phyloP scores from a whole-genome alignment of 805 yeast genomes.

The Wickerhamomyces xylosicus region DNA sequence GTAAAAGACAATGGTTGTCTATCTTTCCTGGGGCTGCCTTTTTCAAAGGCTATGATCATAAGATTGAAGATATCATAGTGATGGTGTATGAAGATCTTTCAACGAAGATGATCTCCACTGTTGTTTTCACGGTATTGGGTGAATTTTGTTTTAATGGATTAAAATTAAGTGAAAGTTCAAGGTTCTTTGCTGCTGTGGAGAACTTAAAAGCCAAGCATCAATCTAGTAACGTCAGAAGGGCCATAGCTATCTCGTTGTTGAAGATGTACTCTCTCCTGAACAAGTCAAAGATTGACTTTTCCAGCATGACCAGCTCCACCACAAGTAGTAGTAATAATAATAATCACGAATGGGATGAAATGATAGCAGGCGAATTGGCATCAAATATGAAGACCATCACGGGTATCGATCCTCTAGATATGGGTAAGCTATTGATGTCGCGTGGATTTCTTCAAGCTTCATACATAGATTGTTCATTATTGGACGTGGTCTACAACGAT shows the following conservation, averaged over 20 bases:
- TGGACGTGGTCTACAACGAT: slow-evolving; percentile 70
- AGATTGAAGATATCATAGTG: slow-evolving; percentile 33
- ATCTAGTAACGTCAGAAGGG: slow-evolving; percentile 53
- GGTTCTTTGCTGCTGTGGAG: slow-evolving; percentile 71
- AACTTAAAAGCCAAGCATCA: slow-evolving; percentile 43
- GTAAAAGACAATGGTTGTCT: slow-evolving; percentile 27
- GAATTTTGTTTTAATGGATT: slow-evolving; percentile 46
- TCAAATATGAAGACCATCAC: slow-evolving; percentile 48
- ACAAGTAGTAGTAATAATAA: not conserved
- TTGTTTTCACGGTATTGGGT: slow-evolving; percentile 58
- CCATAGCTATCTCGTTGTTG: slow-evolving; percentile 66
- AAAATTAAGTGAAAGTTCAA: slow-evolving; percentile 47
- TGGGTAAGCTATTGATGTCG: slow-evolving; percentile 47
- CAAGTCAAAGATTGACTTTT: slow-evolving; percentile 8
- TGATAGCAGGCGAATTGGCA: slow-evolving; percentile 75
- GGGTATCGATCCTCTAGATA: slow-evolving; percentile 38
- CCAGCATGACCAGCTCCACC: slow-evolving; percentile 11
- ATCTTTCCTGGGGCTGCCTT: slow-evolving; percentile 40
- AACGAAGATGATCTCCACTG: slow-evolving; percentile 34
- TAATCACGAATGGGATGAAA: slow-evolving; percentile 56
- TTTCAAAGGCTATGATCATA: slow-evolving; percentile 38
- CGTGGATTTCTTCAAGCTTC: slow-evolving; percentile 48
- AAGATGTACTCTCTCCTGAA: slow-evolving; percentile 54
- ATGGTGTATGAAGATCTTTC: slow-evolving; percentile 40
- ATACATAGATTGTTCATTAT: slow-evolving; percentile 36